Percentiles rank a stretch among this genome's conserved stretches.
Evolutionary conservation across 768 basidiomycete species (phyloP).

Genomic region (Agaricus subrufescens): DNA sequence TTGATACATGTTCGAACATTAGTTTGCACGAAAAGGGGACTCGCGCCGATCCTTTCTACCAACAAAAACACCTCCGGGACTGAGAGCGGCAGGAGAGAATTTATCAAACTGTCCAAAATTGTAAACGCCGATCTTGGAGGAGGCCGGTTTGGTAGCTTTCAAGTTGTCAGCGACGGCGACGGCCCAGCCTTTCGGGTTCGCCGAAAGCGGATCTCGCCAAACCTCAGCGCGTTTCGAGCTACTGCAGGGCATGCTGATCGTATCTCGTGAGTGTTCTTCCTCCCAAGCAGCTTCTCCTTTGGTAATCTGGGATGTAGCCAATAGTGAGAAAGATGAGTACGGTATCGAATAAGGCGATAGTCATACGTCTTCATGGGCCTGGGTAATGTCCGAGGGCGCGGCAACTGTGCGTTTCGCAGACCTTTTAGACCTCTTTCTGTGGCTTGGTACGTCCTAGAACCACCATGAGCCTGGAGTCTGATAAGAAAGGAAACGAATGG

Average conservation of each 20-base stretch:
- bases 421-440: conserved; percentile 77
- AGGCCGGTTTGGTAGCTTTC: conserved; percentile 41
- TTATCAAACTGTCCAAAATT: conserved; percentile 86
- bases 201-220: conserved; percentile 47
- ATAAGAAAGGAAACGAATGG: not conserved
- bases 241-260: conserved; percentile 80
- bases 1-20: conserved; percentile 70
- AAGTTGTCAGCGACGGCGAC: conserved; percentile 48
- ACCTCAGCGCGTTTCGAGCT: conserved; percentile 85
- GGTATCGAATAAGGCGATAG: not conserved
- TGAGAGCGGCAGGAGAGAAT: conserved; percentile 64
- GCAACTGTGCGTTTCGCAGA: conserved; percentile 61
- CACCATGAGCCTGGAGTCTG: not conserved
- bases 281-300: conserved; percentile 72
- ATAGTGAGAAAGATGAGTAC: conserved; percentile 5
- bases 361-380: conserved; percentile 82
- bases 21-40: conserved; percentile 71
- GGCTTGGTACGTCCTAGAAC: conserved; percentile 81
- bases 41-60: conserved; percentile 70
- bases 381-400: conserved; percentile 83
- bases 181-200: conserved; percentile 80
- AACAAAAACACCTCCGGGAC: conserved; percentile 80
- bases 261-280: conserved; percentile 55
- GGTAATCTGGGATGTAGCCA: conserved; percentile 47
- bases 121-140: conserved; percentile 78